phyloP scores from a whole-genome alignment of 495 filamentous ascomycete species.

The Penicillium pancosmium region DNA sequence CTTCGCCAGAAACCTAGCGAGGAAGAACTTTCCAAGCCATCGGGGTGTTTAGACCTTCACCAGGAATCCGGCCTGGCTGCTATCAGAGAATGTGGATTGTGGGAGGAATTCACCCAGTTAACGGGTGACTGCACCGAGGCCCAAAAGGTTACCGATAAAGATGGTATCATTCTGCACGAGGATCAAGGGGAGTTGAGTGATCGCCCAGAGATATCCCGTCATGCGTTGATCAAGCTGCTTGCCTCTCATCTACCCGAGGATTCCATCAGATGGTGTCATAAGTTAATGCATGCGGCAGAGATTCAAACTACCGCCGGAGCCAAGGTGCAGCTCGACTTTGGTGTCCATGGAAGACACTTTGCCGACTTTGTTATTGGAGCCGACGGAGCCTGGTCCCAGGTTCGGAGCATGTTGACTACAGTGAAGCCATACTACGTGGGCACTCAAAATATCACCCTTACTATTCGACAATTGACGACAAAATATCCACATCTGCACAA shows the following conservation, averaged over 20 bases:
- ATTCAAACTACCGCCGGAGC: constrained; percentile 1
- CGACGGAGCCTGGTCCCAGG: constrained; percentile 63
- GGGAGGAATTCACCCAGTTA: constrained; percentile 44
- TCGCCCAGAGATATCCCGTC: constrained; percentile 52
- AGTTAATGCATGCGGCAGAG: constrained; percentile 25
- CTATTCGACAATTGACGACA: constrained; percentile 20
- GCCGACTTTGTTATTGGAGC: constrained; percentile 64
- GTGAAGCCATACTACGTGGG: constrained; percentile 54
- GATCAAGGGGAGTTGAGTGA: constrained; percentile 21
- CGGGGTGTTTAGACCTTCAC: constrained; percentile 62
- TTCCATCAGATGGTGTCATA: constrained; percentile 50
- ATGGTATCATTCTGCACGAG: constrained; percentile 41
- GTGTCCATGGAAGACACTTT: constrained; percentile 17
- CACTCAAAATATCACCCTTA: constrained; percentile 29
- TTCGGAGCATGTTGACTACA: constrained; percentile 50
- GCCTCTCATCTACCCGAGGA: constrained; percentile 37
- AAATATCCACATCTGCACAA: constrained; percentile 32
- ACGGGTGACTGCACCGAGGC: constrained; percentile 39
- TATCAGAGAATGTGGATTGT: constrained; percentile 53
- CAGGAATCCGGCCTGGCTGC: constrained; percentile 52
- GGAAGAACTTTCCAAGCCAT: constrained; percentile 35
- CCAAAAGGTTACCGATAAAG: constrained; percentile 34
- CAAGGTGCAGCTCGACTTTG: constrained; percentile 36
- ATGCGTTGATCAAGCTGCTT: constrained; percentile 42
- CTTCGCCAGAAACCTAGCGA: constrained; percentile 39